Evolutionary conservation across 345 rosid species (phyloP), one percentile per base, ranked within the genome.

Genomic region (Leavenworthia alabamica): DNA sequence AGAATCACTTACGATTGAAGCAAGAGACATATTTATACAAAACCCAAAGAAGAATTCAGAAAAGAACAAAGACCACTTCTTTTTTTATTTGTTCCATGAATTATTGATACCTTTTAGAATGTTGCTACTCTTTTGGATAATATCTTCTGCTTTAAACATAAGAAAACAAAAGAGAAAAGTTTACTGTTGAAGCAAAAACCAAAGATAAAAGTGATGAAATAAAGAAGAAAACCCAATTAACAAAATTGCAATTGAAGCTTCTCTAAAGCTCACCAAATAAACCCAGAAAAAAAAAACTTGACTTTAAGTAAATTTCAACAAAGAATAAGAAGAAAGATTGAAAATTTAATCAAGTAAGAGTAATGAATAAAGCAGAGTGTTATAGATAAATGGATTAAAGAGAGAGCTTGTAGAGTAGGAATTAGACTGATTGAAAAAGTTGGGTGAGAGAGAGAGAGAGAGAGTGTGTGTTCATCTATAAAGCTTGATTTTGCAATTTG

Each of bases 1-100:
- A 73, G 96, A 77, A 91, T 86, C 95, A 77, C 90, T 84, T 86
- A 62, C 51, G 82, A 81, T 67, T 79, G 80, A 86, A 88, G 95
- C 70, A 83, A 83, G 75, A 73, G 59, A 71, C 47, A 73, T 56
- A n/a, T n/a, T n/a, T n/a, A 58, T 3, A 28, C 73, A 59, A 60
- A 56, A 75, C 53, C 44, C n/a, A 27, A 36, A 48, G 60, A 45
- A 40, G 2, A 42, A 39, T 23, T 13, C n/a, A n/a, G n/a, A n/a
- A n/a, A n/a, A n/a, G n/a, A n/a, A n/a, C n/a, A n/a, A n/a, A n/a
- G n/a, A n/a, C n/a, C n/a, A n/a, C n/a, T n/a, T n/a, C n/a, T n/a
- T n/a, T n/a, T n/a, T n/a, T n/a, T n/a, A n/a, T n/a, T n/a, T n/a
- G n/a, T n/a, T n/a, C n/a, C n/a, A n/a, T n/a, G n/a, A n/a, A n/a